Evolutionary conservation across 768 basidiomycete genomes (phyloP).

Genomic region (Nevesoporus exiguus): DNA sequence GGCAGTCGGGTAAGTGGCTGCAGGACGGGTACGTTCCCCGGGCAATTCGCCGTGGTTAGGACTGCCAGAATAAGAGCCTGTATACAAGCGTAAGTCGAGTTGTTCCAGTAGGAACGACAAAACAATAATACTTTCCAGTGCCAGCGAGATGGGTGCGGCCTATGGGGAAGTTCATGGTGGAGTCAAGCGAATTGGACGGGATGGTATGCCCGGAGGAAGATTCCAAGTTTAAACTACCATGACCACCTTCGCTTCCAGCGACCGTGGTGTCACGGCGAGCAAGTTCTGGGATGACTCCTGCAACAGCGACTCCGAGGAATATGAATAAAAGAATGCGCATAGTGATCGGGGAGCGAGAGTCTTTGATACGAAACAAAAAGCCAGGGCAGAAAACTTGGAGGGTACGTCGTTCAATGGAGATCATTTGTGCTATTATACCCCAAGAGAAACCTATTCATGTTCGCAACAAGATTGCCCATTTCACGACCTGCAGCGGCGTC

Average conservation of each 20-base stretch:
- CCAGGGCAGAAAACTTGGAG: neutral
- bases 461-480: neutral
- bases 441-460: neutral
- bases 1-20: neutral
- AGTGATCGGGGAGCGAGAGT: neutral
- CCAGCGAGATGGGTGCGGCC: neutral
- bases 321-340: slow-evolving; percentile 7
- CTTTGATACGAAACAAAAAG: neutral
- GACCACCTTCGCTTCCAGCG: neutral
- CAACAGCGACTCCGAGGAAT: slow-evolving; percentile 1
- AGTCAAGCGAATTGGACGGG: no score
- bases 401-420: neutral
- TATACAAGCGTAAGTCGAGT: neutral
- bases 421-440: neutral
- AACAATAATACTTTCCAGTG: neutral
- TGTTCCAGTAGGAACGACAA: neutral
- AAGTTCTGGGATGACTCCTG: neutral
- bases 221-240: neutral
- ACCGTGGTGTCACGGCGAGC: neutral
- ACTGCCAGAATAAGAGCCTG: neutral
- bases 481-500: neutral
- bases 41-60: neutral
- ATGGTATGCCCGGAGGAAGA: no score
- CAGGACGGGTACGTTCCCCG: neutral
- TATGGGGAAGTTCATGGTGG: no score